Conservation (phyloP, 345 rosid genomes). For the Gossypium arboreum region DNA sequence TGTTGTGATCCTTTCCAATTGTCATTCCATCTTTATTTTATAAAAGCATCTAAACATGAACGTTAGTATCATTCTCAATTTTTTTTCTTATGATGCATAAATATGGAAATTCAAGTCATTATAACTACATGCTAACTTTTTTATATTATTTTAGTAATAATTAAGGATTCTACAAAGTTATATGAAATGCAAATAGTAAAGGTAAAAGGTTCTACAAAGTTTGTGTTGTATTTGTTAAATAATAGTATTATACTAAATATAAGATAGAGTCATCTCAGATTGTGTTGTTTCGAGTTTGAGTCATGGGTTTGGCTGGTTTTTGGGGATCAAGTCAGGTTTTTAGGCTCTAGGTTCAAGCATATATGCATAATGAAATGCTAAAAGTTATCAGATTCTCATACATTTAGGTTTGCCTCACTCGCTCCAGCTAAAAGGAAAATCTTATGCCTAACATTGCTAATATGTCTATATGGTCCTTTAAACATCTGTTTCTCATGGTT, state of each 20-base stretch:
- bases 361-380: not conserved
- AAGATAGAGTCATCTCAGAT: not conserved
- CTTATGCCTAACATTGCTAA: not conserved
- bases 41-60: slow-evolving; percentile 9
- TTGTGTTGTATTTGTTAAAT: no score
- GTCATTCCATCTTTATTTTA: not conserved
- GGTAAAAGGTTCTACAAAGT: no score
- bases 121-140: no score
- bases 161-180: not conserved
- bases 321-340: not conserved
- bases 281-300: not conserved
- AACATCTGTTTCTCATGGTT: not conserved
- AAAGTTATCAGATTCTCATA: not conserved
- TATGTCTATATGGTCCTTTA: not conserved
- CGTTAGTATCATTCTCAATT: no score
- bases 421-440: no score
- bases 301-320: not conserved
- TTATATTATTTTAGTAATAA: not conserved
- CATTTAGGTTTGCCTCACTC: not conserved
- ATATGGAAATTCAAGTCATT: no score
- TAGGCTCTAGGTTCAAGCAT: not conserved
- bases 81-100: no score
- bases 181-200: no score
- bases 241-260: not conserved
- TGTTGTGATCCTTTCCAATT: slow-evolving; percentile 7